Base-by-base conservation (phyloP, 169 alveolate species). In the Plasmodium berghei region DNA sequence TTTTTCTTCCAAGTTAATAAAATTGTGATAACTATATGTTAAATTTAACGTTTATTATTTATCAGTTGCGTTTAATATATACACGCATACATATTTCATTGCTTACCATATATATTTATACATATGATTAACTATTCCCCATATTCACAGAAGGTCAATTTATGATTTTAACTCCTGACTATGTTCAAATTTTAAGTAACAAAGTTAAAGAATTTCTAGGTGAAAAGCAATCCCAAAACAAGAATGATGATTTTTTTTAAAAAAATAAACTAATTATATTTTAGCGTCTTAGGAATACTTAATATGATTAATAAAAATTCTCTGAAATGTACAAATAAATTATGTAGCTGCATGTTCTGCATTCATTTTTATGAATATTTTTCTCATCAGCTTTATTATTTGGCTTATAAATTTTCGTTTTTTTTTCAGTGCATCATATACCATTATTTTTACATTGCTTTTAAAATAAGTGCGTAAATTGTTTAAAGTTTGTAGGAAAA, bases 1-100 rank as follows among this genome's bases (percentile, higher is more conserved):
- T 58, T 61, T 73, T 73, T 61, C 40, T 73, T 5, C 87, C 87
- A 73, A 73, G 87, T 73, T 73, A 73, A 28, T 58, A 59, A 46
- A 63, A 59, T 40, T 59, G 6, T 59, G 14, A 14, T 9, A 16
- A 18, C n/a, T 10, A 18, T 59, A 59, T 59, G 52, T 28, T 12
- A 12, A 52, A 52, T 52, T 8, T 16, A 52, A 52, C 20, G 0
- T 16, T 12, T 52, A 16, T 52, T 16, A 16, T 52, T 12, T 16
- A 52, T 34, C 59, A 16, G 1, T 6, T 52, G 22, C 6, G 8
- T 52, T 67, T 40, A 8, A 52, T 67, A 26, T 58, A 58, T 58
- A 16, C 20, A 14, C n/a, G 28, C 28, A 20, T 58, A 18, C 5
- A 56, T 56, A 14, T 56, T 20, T 20, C 28, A 56, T 6, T 16